phyloP scores from a whole-genome alignment of 495 filamentous ascomycete genomes.

The Talaromyces borbonicus region DNA sequence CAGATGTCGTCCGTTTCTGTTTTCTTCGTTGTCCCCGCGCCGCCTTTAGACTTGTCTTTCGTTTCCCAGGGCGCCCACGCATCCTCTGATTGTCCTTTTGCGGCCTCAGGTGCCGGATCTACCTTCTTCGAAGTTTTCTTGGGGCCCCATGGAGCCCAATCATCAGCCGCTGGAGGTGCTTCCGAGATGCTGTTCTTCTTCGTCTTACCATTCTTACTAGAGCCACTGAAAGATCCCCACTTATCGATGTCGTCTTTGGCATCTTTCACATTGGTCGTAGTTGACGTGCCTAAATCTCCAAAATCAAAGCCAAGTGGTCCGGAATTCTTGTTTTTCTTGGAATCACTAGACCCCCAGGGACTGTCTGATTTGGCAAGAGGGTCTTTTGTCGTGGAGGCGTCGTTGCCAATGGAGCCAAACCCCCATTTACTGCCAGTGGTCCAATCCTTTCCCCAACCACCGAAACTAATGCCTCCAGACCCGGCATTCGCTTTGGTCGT shows the following conservation, averaged over 20 bases:
- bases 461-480: slow-evolving; percentile 30
- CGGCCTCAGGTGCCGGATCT: not conserved
- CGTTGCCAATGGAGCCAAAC: slow-evolving; percentile 18
- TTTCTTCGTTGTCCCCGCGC: slow-evolving; percentile 8
- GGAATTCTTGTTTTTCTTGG: slow-evolving; percentile 25
- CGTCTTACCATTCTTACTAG: slow-evolving; percentile 21
- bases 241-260: slow-evolving; percentile 14
- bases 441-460: slow-evolving; percentile 38
- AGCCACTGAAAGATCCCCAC: slow-evolving; percentile 10
- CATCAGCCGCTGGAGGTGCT: slow-evolving; percentile 6
- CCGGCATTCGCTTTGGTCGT: slow-evolving; percentile 19
- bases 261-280: slow-evolving; percentile 11
- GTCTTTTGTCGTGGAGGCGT: slow-evolving; percentile 23
- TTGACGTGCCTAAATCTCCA: slow-evolving; percentile 28
- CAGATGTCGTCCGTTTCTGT: slow-evolving; percentile 11
- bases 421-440: slow-evolving; percentile 27
- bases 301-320: slow-evolving; percentile 32
- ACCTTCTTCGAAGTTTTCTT: slow-evolving; percentile 4
- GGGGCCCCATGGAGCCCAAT: slow-evolving; percentile 6
- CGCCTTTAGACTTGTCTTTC: slow-evolving; percentile 8
- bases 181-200: slow-evolving; percentile 18
- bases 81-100: slow-evolving; percentile 6
- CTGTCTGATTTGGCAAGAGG: slow-evolving; percentile 21
- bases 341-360: slow-evolving; percentile 29
- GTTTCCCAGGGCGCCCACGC: slow-evolving; percentile 7